Percentiles rank a stretch among this genome's conserved stretches.
Evolutionary conservation across 2,329 filamentous ascomycete genomes (phyloP).

Genomic region (Triangularia verruculosa): DNA sequence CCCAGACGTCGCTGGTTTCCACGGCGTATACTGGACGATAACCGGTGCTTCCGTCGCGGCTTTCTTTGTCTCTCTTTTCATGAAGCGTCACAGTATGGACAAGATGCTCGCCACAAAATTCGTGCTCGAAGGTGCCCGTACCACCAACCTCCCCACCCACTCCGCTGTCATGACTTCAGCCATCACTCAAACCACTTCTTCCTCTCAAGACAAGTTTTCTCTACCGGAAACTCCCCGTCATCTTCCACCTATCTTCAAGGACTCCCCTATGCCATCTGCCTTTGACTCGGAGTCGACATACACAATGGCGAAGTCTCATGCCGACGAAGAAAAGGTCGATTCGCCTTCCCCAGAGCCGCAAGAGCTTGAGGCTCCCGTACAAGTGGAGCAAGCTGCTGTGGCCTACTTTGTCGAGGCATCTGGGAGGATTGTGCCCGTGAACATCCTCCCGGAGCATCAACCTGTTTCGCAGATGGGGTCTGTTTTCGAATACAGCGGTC

Average conservation of each 20-base stretch:
- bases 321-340: background rate
- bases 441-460: slow-evolving; percentile 9
- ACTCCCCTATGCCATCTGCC: background rate
- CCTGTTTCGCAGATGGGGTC: background rate
- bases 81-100: slow-evolving; percentile 29
- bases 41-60: slow-evolving; percentile 21
- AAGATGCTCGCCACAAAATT: slow-evolving; percentile 27
- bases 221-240: background rate
- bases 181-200: background rate
- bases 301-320: background rate
- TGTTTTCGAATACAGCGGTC: background rate
- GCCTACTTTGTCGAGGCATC: slow-evolving; percentile 23
- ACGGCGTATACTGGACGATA: slow-evolving; percentile 30
- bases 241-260: background rate
- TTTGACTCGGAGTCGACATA: slow-evolving; percentile 12
- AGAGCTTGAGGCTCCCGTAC: background rate
- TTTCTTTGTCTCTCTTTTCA: slow-evolving; percentile 23
- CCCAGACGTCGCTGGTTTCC: slow-evolving; percentile 27
- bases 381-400: background rate
- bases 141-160: background rate
- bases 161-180: background rate
- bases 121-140: slow-evolving; percentile 21
- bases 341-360: background rate
- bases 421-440: slow-evolving; percentile 18
- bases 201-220: background rate